Conservation (phyloP, 257 asterid species). For the Fraxinus cuspidata region DNA sequence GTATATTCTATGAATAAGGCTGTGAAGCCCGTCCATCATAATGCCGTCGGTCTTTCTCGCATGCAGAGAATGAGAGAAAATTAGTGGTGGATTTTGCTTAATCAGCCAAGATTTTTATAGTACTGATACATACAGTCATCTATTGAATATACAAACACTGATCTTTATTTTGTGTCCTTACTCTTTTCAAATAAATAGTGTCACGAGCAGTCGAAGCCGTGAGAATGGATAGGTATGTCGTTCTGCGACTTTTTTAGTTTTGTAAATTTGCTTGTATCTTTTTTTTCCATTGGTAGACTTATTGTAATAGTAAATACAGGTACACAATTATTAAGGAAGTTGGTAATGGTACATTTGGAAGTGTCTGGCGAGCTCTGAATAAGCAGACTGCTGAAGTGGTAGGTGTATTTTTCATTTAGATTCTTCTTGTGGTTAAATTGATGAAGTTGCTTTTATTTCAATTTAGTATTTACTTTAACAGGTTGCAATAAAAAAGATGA, state of each 20-base stretch:
- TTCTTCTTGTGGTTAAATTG: not conserved
- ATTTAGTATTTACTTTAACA: slow-evolving; percentile 32
- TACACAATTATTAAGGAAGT: slow-evolving; percentile 82
- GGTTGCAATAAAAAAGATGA: slow-evolving; percentile 94
- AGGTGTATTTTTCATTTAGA: slow-evolving; percentile 21
- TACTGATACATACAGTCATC: slow-evolving; percentile 31
- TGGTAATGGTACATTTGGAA: slow-evolving; percentile 93
- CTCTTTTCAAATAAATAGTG: slow-evolving; percentile 28
- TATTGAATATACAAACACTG: slow-evolving; percentile 24
- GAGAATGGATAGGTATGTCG: slow-evolving; percentile 80
- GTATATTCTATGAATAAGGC: slow-evolving; percentile 45
- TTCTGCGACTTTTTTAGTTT: slow-evolving; percentile 13
- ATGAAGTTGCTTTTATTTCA: not conserved
- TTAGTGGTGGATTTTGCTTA: slow-evolving; percentile 54
- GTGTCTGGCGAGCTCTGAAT: slow-evolving; percentile 87
- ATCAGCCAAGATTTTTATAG: slow-evolving; percentile 47
- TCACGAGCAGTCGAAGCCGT: slow-evolving; percentile 36
- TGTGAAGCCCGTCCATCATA: slow-evolving; percentile 46
- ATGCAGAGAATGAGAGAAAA: slow-evolving; percentile 35
- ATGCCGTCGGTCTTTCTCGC: slow-evolving; percentile 39
- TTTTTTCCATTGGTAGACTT: slow-evolving; percentile 11
- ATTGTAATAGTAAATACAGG: slow-evolving; percentile 40
- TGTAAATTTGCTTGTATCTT: not conserved
- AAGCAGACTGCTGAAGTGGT: slow-evolving; percentile 95
- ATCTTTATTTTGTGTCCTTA: slow-evolving; percentile 7